Evolutionary conservation across 2,329 filamentous ascomycete species (phyloP), one percentile per base, ranked within the genome.

Genomic region (Immersiporthe knoxdaviesiana): DNA sequence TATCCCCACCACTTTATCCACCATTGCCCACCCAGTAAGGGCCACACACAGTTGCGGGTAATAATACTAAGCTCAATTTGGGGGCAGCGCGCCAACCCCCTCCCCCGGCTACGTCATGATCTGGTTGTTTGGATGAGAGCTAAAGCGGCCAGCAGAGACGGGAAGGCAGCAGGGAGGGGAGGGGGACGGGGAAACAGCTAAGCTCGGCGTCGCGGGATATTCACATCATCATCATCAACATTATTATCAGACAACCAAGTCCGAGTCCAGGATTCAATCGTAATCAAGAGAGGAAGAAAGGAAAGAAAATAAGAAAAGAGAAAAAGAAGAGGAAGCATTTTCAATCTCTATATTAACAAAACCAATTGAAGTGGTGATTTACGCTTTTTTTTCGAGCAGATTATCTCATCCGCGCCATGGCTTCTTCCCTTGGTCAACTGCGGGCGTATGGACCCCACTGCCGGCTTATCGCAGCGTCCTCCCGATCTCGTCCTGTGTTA

Each of bases 391-490:
- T 27, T 24, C 12, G 21, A 44, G 21, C 12, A n/a, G n/a, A 14
- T 24, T 60, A 5, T 37, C 30, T 63, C 24, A 27, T 27, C 24
- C 35, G 41, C 37, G 30, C 21, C 63, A 65, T 65, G 63, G 63
- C 63, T 30, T 39, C 54, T 65, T 39, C 54, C 59, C 63, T 37
- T 56, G 6, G 54, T 16, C 59, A 62, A 50, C 41, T 69, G 37
- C 66, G 69, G 65, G 66, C 35, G 4, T 4, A 35, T 35, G 8
- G 63, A 54, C 67, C 63, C 69, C 66, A 63, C 63, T 44, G 6
- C 44, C 63, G 44, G 24, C 21, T 41, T 30, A 27, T 67, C 41
- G n/a, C 50, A 21, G 1, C 61, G 35, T 64, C 63, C 18, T 24
- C 58, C 56, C n/a, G 58, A 16, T 67, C 54, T 37, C 47, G 18